Evolutionary conservation across 805 yeast species (phyloP).

Genomic region (Danielia reshetovae): DNA sequence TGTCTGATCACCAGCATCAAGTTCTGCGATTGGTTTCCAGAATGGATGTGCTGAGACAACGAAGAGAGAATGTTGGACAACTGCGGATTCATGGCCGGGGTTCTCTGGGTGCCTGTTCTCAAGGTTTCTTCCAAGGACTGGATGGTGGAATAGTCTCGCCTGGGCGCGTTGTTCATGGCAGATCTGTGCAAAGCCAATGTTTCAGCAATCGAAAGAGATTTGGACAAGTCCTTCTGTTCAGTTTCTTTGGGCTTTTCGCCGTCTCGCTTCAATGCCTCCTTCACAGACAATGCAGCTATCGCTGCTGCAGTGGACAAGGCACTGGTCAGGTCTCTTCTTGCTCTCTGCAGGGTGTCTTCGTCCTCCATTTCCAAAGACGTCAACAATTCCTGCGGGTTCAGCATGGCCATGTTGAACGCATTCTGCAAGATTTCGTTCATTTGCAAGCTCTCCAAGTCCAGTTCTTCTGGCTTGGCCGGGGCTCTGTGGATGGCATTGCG

Average conservation of each 20-base stretch:
- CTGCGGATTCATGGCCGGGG: conserved; percentile 22
- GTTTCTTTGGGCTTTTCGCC: not conserved
- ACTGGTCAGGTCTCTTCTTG: conserved; percentile 1
- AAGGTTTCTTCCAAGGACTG: conserved; percentile 24
- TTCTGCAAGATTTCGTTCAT: conserved; percentile 72
- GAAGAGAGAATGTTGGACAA: conserved; percentile 30
- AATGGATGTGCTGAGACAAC: conserved; percentile 27
- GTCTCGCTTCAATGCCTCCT: conserved; percentile 4
- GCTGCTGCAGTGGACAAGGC: conserved; percentile 13
- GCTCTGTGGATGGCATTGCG: conserved; percentile 5
- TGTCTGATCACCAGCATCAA: conserved; percentile 35
- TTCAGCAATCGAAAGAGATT: conserved; percentile 54
- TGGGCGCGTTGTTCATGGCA: conserved; percentile 31
- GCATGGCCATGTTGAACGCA: conserved; percentile 74
- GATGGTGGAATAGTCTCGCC: conserved; percentile 26
- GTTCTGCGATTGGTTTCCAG: conserved; percentile 18
- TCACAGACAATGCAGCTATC: conserved; percentile 11
- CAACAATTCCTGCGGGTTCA: conserved; percentile 49
- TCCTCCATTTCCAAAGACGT: conserved; percentile 31
- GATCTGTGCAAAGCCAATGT: conserved; percentile 54
- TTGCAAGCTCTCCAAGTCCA: conserved; percentile 50
- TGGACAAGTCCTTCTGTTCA: conserved; percentile 16
- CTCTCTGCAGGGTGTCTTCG: conserved; percentile 4
- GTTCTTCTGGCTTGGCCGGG: conserved; percentile 21
- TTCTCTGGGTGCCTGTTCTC: conserved; percentile 11